phyloP scores from a whole-genome alignment of 352 stramenopile genomes.

The Blastocystis sp. region DNA sequence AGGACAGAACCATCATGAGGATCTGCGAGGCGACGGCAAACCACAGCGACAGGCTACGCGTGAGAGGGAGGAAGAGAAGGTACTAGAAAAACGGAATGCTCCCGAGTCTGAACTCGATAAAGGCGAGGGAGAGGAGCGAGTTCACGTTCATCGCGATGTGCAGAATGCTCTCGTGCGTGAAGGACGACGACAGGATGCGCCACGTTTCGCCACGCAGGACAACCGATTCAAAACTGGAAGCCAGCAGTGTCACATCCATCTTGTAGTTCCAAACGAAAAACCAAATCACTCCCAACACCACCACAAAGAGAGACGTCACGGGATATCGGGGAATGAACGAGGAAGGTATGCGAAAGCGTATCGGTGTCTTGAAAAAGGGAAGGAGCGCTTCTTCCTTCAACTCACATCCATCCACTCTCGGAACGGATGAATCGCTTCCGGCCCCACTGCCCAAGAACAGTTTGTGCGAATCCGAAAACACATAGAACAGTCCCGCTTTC shows the following conservation, averaged over 20 bases:
- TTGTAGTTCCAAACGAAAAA: conserved; percentile 58
- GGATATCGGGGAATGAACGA: neutral
- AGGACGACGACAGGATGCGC: conserved; percentile 65
- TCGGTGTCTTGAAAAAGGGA: neutral
- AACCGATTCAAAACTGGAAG: conserved; percentile 40
- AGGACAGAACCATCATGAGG: neutral
- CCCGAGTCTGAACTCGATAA: conserved; percentile 17
- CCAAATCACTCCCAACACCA: conserved; percentile 31
- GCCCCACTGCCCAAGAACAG: too few relatives aligned
- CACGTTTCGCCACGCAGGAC: conserved; percentile 46
- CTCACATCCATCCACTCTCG: neutral
- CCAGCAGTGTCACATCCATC: conserved; percentile 10
- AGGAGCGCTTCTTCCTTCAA: neutral
- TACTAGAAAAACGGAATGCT: conserved; percentile 46
- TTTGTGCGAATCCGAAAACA: too few relatives aligned
- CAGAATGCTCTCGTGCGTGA: conserved; percentile 40
- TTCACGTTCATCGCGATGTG: conserved; percentile 69
- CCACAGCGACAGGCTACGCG: neutral
- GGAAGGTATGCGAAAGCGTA: neutral
- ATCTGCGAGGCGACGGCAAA: neutral
- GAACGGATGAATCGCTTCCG: neutral
- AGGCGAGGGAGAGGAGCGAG: conserved; percentile 16
- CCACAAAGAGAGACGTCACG: neutral
- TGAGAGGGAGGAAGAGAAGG: neutral
- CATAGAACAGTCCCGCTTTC: too few relatives aligned